Evolutionary conservation across 2,329 filamentous ascomycete species (phyloP).

Genomic region (Cryoendolithus antarcticus): DNA sequence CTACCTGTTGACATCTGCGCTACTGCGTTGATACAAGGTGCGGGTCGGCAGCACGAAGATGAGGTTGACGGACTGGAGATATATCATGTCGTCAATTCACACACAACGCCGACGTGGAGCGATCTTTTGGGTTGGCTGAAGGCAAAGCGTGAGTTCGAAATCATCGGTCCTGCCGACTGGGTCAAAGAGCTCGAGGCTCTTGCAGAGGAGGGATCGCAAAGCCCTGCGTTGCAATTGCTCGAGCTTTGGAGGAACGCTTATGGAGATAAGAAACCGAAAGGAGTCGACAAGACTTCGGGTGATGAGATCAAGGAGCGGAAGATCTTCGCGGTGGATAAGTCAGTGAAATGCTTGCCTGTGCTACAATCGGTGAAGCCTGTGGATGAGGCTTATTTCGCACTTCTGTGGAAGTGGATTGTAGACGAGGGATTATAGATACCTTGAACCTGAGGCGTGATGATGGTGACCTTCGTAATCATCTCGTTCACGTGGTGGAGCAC

Average conservation of each 20-base stretch:
- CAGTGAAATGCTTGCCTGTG: conserved; percentile 22
- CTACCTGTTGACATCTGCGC: conserved; percentile 36
- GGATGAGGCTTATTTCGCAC: conserved; percentile 30
- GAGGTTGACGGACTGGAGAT: conserved; percentile 18
- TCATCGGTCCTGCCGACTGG: conserved; percentile 32
- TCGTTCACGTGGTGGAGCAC: too few species aligned
- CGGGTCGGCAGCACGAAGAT: conserved; percentile 15
- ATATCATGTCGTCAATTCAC: conserved; percentile 39
- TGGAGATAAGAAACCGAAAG: conserved; percentile 7
- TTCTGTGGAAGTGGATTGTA: conserved; percentile 31
- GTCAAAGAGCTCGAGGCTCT: conserved; percentile 24
- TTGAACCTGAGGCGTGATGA: too few species aligned
- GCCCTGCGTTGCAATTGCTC: conserved; percentile 37
- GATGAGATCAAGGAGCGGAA: conserved; percentile 5
- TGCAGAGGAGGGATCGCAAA: conserved; percentile 19
- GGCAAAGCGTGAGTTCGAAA: conserved; percentile 26
- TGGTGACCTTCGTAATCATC: too few species aligned
- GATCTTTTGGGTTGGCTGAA: conserved; percentile 36
- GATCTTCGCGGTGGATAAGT: conserved; percentile 25
- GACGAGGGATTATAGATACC: conserved; percentile 8
- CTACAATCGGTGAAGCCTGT: conserved; percentile 28
- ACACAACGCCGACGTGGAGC: conserved; percentile 31
- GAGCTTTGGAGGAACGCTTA: conserved; percentile 39
- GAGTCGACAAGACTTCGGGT: neutral
- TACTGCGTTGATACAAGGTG: conserved; percentile 28